phyloP scores from a whole-genome alignment of 495 filamentous ascomycete species.

The Lasiosphaeria ovina region DNA sequence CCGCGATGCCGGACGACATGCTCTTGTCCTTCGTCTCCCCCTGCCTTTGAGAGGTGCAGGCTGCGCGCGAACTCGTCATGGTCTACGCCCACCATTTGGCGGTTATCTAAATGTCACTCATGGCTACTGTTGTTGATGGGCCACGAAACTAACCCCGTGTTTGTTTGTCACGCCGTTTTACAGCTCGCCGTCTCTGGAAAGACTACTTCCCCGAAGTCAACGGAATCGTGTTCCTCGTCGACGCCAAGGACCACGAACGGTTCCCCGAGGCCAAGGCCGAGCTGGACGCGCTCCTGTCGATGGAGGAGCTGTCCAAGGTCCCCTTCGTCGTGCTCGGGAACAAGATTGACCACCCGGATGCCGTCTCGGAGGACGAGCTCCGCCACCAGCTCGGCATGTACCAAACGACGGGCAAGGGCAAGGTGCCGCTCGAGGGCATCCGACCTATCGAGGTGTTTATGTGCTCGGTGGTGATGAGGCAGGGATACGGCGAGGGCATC shows the following conservation, averaged over 20 bases:
- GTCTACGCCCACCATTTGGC: too few species aligned
- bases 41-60: too few species aligned
- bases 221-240: constrained; percentile 96
- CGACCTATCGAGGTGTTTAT: constrained; percentile 97
- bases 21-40: too few species aligned
- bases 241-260: constrained; percentile 94
- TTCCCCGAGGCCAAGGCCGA: constrained; percentile 93
- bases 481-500: constrained; percentile 81
- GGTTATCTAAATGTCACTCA: too few species aligned
- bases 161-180: neutral
- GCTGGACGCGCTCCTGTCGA: constrained; percentile 87
- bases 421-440: constrained; percentile 91
- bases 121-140: too few species aligned
- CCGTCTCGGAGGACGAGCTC: constrained; percentile 91
- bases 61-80: too few species aligned
- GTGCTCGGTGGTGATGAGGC: constrained; percentile 97
- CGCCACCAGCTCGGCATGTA: constrained; percentile 86
- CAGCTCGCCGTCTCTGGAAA: constrained; percentile 94
- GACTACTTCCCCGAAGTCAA: constrained; percentile 99
- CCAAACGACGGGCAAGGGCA: constrained; percentile 97
- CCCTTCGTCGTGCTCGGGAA: constrained; percentile 95
- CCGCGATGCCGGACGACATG: too few species aligned
- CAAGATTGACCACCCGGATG: constrained; percentile 98
- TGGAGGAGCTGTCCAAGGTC: constrained; percentile 91
- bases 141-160: neutral